Base-by-base conservation (phyloP, 2,329 filamentous ascomycete genomes). In the Geosmithia morbida region DNA sequence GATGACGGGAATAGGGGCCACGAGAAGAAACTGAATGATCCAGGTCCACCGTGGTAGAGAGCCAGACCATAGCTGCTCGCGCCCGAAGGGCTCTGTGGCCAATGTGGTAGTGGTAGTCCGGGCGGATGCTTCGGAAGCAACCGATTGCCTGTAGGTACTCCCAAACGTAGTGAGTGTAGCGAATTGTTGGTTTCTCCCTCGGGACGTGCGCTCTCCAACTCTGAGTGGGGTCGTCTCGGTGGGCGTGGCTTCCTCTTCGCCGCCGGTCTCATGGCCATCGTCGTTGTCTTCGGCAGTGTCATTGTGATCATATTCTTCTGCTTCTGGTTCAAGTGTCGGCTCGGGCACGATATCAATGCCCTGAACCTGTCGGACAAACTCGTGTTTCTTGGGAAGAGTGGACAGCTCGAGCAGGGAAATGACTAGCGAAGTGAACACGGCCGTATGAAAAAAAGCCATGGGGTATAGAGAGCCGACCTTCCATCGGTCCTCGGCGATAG, bases 1-100 rank as follows among this genome's bases (percentile, higher is more conserved):
- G 50, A 92, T 81, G 43, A 95, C 69, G 44, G 82, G 77, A 46
- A 95, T 77, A 0, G 89, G 88, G 0, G 79, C 85, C 10, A 94
- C 67, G 16, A 96, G 59, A 3, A 97, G 67, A 53, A 96, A 83
- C 57, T 98, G 89, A 17, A 94, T 55, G 41, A 92, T 63, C 92
- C 92, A 98, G 17, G 85, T 81, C 84, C 85, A 96, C 43, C 74
- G 77, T 1, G 87, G 87, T 47, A 97, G 67, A 39, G 74, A 74
- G 3, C 75, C 75, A 46, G 87, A 94, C 92, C 92, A 98, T 14
- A 74, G 67, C 62, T 97, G 92, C 59, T 97, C 92, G 47, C 77
- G 68, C 13, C 76, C 75, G 57, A 82, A 88, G 1, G 71, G 65
- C 48, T 66, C 55, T 50, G 56, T 33, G 52, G 51, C 49, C 49